Evolutionary conservation across 106 monocot species (phyloP), one percentile per base, ranked within the genome.

Genomic region (Acorus gramineus): DNA sequence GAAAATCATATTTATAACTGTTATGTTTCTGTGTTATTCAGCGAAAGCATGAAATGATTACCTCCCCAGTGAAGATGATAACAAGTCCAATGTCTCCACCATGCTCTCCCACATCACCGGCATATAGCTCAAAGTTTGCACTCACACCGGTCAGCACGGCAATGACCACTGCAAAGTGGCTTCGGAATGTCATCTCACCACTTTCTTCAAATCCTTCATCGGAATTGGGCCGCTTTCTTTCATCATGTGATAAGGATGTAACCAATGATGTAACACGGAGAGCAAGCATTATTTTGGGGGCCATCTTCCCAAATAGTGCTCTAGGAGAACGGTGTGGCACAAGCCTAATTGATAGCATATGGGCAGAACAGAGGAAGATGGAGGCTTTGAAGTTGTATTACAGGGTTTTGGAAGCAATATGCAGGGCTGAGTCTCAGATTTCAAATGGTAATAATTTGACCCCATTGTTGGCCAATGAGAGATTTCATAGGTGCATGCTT

Each of bases 161-260:
- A 49, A 85, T 96, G 87, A 90, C 96, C 50, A 91, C 96, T 52
- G 96, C 96, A 71, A 96, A 90, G 66, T 96, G 96, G 96, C 96
- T 96, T 44, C 77, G 90, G 3, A 80, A 62, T 54, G 69, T 84
- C 13, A 83, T 91, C 63, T 85, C 87, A 57, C 85, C 87, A 60
- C 87, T 87, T 73, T 66, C 87, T 74, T 77, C 79, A 62, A 85
- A 66, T 65, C 96, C 96, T 71, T 78, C 91, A 5, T 44, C 66
- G 57, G 90, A 85, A 42, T 79, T 96, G 56, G 79, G 63, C 10
- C 78, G 59, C 12, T 96, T 96, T 60, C 73, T 96, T 56, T 80
- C 80, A 60, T 76, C 82, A 53, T 85, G 87, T 73, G 79, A 83
- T 47, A 80, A 42, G 42, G 81, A 90, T 71, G 55, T 85, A 47